phyloP scores from a whole-genome alignment of 2,329 filamentous ascomycete genomes.

The Cladophialophora exuberans region DNA sequence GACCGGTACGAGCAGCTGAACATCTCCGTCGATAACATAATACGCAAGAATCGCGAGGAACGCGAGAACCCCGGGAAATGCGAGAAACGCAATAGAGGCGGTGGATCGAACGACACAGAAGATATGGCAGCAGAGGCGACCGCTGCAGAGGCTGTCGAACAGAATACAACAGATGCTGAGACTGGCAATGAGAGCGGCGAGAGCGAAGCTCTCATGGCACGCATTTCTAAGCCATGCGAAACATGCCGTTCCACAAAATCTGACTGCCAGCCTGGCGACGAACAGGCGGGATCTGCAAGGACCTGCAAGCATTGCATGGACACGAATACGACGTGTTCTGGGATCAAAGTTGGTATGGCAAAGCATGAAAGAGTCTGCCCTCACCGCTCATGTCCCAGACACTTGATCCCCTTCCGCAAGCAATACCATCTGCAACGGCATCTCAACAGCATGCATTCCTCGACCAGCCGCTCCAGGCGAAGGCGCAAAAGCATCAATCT shows the following conservation, averaged over 20 bases:
- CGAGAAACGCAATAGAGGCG: slow-evolving; percentile 8
- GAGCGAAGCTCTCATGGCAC: not conserved
- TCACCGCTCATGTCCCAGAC: slow-evolving; percentile 25
- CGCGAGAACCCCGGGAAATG: too few relatives aligned
- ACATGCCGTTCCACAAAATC: slow-evolving; percentile 9
- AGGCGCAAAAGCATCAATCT: slow-evolving; percentile 5
- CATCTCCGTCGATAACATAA: slow-evolving; percentile 77
- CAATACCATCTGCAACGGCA: slow-evolving; percentile 27
- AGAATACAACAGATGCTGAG: slow-evolving; percentile 3
- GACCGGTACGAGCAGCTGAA: slow-evolving; percentile 73
- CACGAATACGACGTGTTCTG: slow-evolving; percentile 12
- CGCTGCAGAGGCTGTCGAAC: not conserved
- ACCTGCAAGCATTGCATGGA: slow-evolving; percentile 19
- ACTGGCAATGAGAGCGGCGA: not conserved
- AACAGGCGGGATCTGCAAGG: not conserved
- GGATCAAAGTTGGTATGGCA: slow-evolving; percentile 9
- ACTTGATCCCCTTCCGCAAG: slow-evolving; percentile 29
- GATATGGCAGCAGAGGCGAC: slow-evolving; percentile 21
- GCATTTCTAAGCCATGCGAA: slow-evolving; percentile 22
- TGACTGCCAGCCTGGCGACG: slow-evolving; percentile 13
- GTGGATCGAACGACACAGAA: slow-evolving; percentile 24
- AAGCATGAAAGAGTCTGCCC: slow-evolving; percentile 21
- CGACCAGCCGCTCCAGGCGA: not conserved
- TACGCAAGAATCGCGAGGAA: slow-evolving; percentile 57
- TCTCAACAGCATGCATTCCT: slow-evolving; percentile 21